phyloP scores from a whole-genome alignment of 2,329 filamentous ascomycete genomes.

The Lasiodiplodia hormozganensis region DNA sequence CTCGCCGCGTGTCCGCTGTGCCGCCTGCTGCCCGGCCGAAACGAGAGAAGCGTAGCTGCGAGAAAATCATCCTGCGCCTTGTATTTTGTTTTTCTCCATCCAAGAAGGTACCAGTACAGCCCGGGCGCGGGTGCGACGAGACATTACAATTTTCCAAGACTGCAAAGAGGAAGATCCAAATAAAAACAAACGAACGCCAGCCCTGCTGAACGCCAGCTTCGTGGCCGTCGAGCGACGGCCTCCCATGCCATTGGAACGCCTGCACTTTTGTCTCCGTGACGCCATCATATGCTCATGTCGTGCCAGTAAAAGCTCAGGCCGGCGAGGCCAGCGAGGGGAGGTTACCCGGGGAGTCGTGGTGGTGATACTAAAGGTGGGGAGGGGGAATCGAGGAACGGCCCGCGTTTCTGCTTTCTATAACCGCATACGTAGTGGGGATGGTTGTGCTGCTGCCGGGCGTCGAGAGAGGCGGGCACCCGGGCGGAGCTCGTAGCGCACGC shows the following conservation, averaged over 20 bases:
- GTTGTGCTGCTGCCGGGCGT: conserved; percentile 4
- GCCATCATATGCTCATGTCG: conserved; percentile 50
- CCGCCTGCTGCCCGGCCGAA: conserved; percentile 12
- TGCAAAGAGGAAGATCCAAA: conserved; percentile 37
- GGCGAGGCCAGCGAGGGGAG: conserved; percentile 17
- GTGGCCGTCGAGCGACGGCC: conserved; percentile 38
- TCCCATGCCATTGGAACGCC: conserved; percentile 48
- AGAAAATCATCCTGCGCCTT: conserved; percentile 22
- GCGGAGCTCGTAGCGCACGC: conserved; percentile 39
- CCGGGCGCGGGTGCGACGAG: conserved; percentile 21
- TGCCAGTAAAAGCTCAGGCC: conserved; percentile 33
- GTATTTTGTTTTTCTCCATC: conserved; percentile 15
- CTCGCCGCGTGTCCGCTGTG: conserved; percentile 11
- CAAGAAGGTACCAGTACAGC: conserved; percentile 29
- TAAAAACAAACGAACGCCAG: conserved; percentile 45
- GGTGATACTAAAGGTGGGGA: conserved; percentile 30
- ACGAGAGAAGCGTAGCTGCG: conserved; percentile 13
- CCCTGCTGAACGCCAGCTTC: conserved; percentile 48
- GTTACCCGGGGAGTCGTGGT: background rate
- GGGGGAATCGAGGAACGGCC: conserved; percentile 35
- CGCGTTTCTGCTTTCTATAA: conserved; percentile 38
- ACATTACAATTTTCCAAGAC: conserved; percentile 28
- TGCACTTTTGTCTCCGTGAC: conserved; percentile 48
- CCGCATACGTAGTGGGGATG: conserved; percentile 12
- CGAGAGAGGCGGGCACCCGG: conserved; percentile 30